phyloP scores from a whole-genome alignment of 108 stramenopile species.

The Cyclotella baltica region DNA sequence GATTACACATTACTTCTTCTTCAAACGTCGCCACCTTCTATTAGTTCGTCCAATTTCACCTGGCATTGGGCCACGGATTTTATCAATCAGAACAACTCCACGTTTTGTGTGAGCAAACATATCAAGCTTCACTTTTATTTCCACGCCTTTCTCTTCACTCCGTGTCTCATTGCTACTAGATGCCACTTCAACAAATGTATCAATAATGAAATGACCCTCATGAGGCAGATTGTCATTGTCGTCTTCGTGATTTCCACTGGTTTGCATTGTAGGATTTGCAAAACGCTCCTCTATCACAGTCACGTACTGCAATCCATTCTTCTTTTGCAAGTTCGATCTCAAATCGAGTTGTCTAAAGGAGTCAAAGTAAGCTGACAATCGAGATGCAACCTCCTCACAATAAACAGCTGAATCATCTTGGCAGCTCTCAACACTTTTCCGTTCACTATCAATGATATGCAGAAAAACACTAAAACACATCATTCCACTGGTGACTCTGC shows the following conservation, averaged over 20 bases:
- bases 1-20: too few species aligned
- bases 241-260: not conserved
- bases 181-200: constrained; percentile 27
- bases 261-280: not conserved
- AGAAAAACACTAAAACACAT: constrained; percentile 34
- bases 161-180: not conserved
- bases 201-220: constrained; percentile 71
- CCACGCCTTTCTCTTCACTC: constrained; percentile 6
- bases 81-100: constrained; percentile 59
- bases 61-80: constrained; percentile 60
- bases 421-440: not conserved
- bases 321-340: constrained; percentile 19
- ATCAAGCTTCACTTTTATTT: constrained; percentile 53
- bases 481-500: constrained; percentile 30
- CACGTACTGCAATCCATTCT: constrained; percentile 16
- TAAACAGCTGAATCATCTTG: not conserved
- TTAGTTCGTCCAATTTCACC: constrained; percentile 80
- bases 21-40: constrained; percentile 79
- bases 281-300: constrained; percentile 42
- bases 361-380: constrained; percentile 33
- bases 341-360: constrained; percentile 8
- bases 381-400: constrained; percentile 31
- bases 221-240: constrained; percentile 55
- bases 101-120: constrained; percentile 64
- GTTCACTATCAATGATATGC: not conserved